phyloP scores from a whole-genome alignment of 495 filamentous ascomycete species.

The Neurospora africana region DNA sequence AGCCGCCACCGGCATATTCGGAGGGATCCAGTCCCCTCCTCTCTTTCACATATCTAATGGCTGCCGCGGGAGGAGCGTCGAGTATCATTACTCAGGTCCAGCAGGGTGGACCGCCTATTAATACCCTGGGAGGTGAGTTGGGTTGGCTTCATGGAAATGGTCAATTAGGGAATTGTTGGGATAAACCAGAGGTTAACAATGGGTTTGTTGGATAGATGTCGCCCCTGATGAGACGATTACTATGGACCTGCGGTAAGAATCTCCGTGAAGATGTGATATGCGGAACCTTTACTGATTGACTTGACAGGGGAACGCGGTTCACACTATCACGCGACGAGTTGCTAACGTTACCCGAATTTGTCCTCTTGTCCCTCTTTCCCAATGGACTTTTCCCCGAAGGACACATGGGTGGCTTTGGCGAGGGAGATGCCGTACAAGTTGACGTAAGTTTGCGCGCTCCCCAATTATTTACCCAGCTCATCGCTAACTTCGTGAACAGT shows the following conservation, averaged over 20 bases:
- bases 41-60: constrained; percentile 95
- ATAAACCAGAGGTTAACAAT: not conserved
- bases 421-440: constrained; percentile 90
- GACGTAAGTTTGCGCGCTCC: constrained; percentile 57
- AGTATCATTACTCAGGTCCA: constrained; percentile 99
- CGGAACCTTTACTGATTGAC: no score
- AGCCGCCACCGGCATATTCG: constrained; percentile 92
- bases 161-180: constrained; percentile 4
- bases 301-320: constrained; percentile 75
- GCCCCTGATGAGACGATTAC: constrained; percentile 91
- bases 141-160: not conserved
- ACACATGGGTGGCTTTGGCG: constrained; percentile 81
- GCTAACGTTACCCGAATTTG: constrained; percentile 91
- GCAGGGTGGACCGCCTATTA: constrained; percentile 80
- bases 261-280: no score
- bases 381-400: constrained; percentile 97
- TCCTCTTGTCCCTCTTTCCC: constrained; percentile 95
- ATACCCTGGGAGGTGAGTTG: constrained; percentile 70
- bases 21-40: constrained; percentile 88
- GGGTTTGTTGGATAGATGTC: constrained; percentile 46
- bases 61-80: constrained; percentile 86
- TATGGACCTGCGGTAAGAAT: constrained; percentile 75
- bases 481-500: constrained; percentile 49
- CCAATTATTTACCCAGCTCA: constrained; percentile 44
- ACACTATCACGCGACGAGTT: constrained; percentile 89